Evolutionary conservation across 2,329 filamentous ascomycete species (phyloP).

Genomic region (Calonectria crousiana): DNA sequence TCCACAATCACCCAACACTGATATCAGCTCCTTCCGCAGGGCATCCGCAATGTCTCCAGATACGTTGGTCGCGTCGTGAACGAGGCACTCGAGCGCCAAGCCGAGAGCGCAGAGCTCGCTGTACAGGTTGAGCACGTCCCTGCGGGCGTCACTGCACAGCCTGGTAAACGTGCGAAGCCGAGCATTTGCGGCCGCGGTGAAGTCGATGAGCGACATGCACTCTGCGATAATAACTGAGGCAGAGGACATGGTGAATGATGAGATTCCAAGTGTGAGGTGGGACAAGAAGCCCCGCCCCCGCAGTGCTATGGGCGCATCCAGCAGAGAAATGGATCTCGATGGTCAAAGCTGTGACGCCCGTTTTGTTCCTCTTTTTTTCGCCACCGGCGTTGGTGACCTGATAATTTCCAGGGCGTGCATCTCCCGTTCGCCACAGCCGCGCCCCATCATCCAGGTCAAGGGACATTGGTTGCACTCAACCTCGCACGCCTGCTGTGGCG

Average conservation of each 20-base stretch:
- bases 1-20: not conserved
- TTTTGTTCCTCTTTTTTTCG: not conserved
- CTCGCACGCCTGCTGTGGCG: not conserved
- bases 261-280: not conserved
- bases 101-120: not conserved
- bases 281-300: not conserved
- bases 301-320: not conserved
- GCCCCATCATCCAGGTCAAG: not conserved
- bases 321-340: not conserved
- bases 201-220: not conserved
- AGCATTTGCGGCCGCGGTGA: not conserved
- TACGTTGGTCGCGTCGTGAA: not conserved
- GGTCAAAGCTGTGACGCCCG: not conserved
- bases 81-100: not conserved
- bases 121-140: not conserved
- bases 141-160: not conserved
- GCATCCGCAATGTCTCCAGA: not conserved
- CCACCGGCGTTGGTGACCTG: not conserved
- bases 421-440: not conserved
- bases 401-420: not conserved
- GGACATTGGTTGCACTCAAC: not conserved
- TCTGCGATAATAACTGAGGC: not conserved
- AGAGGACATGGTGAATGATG: not conserved
- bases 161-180: not conserved
- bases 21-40: not conserved